These are phyloP conservation scores for Geotrichum bryndzae DNA, from an alignment of 1,139 yeast genomes.

Conservation along the genomic window DNA sequence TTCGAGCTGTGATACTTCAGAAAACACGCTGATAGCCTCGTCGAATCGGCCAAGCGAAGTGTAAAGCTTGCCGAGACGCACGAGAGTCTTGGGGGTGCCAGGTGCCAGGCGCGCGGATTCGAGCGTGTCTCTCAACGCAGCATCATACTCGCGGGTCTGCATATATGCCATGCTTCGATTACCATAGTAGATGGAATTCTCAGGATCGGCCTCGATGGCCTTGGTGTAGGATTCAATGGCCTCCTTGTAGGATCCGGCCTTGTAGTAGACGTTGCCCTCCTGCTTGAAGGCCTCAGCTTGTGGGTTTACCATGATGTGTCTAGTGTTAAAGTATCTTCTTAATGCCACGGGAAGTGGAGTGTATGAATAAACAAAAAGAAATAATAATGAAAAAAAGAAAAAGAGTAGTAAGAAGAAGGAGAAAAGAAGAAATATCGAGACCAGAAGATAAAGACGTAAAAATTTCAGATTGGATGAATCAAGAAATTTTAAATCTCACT, in stretches of 20 bases:
- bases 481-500: not conserved
- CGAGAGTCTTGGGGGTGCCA: slow-evolving; percentile 33
- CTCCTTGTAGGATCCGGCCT: slow-evolving; percentile 33
- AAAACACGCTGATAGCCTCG: slow-evolving; percentile 32
- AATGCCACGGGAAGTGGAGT: not conserved
- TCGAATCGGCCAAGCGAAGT: slow-evolving; percentile 35
- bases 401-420: not conserved
- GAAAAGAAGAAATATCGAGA: not conserved
- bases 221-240: slow-evolving; percentile 36
- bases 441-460: not conserved
- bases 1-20: slow-evolving; percentile 16
- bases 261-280: slow-evolving; percentile 38
- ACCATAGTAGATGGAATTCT: slow-evolving; percentile 49
- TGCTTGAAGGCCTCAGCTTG: slow-evolving; percentile 33
- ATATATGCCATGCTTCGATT: slow-evolving; percentile 76
- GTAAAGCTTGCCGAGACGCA: slow-evolving; percentile 36
- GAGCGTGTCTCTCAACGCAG: slow-evolving; percentile 50
- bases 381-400: not conserved
- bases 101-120: slow-evolving; percentile 35
- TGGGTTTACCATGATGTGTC: slow-evolving; percentile 7
- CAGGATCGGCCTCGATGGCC: slow-evolving; percentile 37
- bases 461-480: not conserved
- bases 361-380: not conserved
- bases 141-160: slow-evolving; percentile 49
- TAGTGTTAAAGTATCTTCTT: not conserved